Conservation (phyloP, 306 rosid genomes). For the Cyclanthera cordifolia region DNA sequence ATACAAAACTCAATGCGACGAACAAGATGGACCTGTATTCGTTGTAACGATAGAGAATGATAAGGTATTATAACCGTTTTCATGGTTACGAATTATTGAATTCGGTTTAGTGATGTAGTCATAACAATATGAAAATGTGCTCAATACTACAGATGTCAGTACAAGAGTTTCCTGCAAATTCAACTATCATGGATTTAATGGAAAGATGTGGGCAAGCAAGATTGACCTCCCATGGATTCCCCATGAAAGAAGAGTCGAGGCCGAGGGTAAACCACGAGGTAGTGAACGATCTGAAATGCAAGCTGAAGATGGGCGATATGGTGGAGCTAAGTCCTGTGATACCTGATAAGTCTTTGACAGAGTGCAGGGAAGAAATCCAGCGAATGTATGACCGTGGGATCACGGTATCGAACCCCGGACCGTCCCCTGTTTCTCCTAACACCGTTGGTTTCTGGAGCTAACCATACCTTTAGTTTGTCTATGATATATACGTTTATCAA, state of each 20-base stretch:
- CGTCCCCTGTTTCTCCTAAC: conserved; percentile 35
- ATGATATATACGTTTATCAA: not conserved
- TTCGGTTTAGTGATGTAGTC: not conserved
- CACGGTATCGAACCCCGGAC: conserved; percentile 35
- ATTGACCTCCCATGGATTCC: conserved; percentile 62
- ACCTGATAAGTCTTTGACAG: conserved; percentile 61
- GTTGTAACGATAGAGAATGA: conserved; percentile 72
- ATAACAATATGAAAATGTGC: not conserved
- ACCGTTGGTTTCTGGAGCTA: conserved; percentile 51
- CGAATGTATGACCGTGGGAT: conserved; percentile 72
- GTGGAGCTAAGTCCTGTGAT: conserved; percentile 72
- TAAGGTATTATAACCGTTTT: conserved; percentile 42
- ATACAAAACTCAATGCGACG: conserved; percentile 44
- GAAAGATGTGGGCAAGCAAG: conserved; percentile 48
- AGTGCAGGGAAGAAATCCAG: conserved; percentile 88
- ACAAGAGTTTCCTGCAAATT: conserved; percentile 66
- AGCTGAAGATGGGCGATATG: conserved; percentile 89
- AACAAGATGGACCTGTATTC: conserved; percentile 69
- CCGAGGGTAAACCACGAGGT: conserved; percentile 64
- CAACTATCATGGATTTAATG: conserved; percentile 58
- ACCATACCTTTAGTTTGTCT: conserved; percentile 15
- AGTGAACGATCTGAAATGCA: conserved; percentile 52
- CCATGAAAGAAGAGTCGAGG: conserved; percentile 72
- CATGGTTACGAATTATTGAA: not conserved
- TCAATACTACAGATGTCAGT: conserved; percentile 71